These are phyloP conservation scores for Orbilia javanica DNA, from an alignment of 2,329 filamentous ascomycete species.

Conservation along the genomic window DNA sequence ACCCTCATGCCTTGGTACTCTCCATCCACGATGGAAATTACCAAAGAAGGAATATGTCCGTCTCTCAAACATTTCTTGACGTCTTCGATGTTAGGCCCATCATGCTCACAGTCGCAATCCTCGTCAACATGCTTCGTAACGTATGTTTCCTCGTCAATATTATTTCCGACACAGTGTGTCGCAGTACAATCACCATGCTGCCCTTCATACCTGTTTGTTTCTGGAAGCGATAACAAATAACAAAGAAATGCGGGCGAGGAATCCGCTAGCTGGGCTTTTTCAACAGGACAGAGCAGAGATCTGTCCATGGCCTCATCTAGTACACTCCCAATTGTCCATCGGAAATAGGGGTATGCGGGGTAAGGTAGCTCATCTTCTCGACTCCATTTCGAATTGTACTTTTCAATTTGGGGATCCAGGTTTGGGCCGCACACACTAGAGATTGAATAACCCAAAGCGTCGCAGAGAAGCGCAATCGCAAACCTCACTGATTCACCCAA, in stretches of 20 bases:
- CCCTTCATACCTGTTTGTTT: conserved; percentile 36
- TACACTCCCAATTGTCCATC: conserved; percentile 27
- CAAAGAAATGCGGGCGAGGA: conserved; percentile 39
- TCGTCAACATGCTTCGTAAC: conserved; percentile 49
- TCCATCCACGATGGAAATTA: conserved; percentile 40
- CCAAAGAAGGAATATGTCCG: conserved; percentile 43
- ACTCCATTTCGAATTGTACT: conserved; percentile 45
- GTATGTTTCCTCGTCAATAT: conserved; percentile 49
- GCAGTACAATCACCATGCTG: conserved; percentile 35
- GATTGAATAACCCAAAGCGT: conserved; percentile 41
- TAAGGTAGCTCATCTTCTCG: conserved; percentile 14
- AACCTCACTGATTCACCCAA: conserved; percentile 38
- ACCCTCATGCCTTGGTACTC: conserved; percentile 49
- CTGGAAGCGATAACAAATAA: conserved; percentile 47
- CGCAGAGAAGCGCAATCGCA: conserved; percentile 41
- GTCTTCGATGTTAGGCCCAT: conserved; percentile 54
- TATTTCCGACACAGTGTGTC: conserved; percentile 47
- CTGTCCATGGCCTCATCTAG: conserved; percentile 52
- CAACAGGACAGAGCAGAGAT: conserved; percentile 45
- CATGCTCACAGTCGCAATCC: conserved; percentile 37
- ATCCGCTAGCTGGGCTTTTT: conserved; percentile 28
- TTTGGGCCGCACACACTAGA: not conserved
- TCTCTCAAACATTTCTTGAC: conserved; percentile 47
- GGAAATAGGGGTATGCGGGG: conserved; percentile 16
- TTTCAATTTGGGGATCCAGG: conserved; percentile 32